phyloP scores from a whole-genome alignment of 2,329 filamentous ascomycete genomes.

The Trichophyton schoenleinii region DNA sequence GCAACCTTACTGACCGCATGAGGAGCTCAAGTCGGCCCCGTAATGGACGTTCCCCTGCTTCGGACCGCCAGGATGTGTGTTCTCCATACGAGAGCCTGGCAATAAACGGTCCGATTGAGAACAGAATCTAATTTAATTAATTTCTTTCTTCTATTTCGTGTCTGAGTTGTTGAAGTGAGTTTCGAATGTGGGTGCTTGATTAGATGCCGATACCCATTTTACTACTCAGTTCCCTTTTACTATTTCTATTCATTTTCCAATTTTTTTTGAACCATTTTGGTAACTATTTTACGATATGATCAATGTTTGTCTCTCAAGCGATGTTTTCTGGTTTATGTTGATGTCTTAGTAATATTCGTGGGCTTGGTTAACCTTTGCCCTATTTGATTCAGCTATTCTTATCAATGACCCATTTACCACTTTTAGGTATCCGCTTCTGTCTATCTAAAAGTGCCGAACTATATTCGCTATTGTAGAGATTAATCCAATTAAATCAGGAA shows the following conservation, averaged over 20 bases:
- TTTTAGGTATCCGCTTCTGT: neutral
- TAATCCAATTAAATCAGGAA: no score
- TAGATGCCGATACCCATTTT: neutral
- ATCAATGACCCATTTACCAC: neutral
- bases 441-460: no score
- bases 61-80: constrained; percentile 13
- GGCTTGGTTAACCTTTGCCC: neutral
- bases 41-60: constrained; percentile 34
- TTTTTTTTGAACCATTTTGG: neutral
- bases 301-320: neutral
- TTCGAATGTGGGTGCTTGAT: neutral
- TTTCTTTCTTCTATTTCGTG: neutral
- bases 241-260: neutral
- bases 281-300: neutral
- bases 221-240: neutral
- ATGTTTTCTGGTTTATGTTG: neutral
- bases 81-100: constrained; percentile 23
- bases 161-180: neutral
- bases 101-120: neutral
- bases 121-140: neutral
- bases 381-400: neutral
- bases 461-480: no score
- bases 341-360: neutral
- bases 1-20: constrained; percentile 47
- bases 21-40: constrained; percentile 44